Evolutionary conservation across 106 monocot species (phyloP).

Genomic region (Cymbidium sinense): DNA sequence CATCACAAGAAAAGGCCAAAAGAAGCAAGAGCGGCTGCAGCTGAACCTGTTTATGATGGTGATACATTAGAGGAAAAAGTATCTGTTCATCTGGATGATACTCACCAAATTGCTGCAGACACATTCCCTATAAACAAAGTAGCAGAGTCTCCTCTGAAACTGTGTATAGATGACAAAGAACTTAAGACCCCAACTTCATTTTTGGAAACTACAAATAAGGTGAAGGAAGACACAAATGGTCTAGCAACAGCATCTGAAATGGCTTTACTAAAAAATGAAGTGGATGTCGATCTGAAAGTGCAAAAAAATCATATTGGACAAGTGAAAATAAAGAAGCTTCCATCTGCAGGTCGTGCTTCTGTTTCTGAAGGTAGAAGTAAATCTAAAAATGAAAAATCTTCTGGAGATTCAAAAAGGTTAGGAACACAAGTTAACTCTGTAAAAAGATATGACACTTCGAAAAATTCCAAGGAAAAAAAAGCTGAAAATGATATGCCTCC

Average conservation of each 20-base stretch:
- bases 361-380: not conserved
- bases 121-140: constrained; percentile 10
- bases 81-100: constrained; percentile 3
- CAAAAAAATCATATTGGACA: constrained; percentile 13
- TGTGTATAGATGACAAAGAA: not conserved
- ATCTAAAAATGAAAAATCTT: not conserved
- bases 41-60: constrained; percentile 9
- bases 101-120: constrained; percentile 4
- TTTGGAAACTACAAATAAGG: constrained; percentile 6
- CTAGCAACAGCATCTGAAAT: constrained; percentile 4
- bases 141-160: constrained; percentile 10
- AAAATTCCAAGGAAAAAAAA: constrained; percentile 19
- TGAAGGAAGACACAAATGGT: constrained; percentile 15
- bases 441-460: constrained; percentile 26
- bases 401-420: constrained; percentile 10
- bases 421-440: constrained; percentile 14
- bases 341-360: not conserved
- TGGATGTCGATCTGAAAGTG: constrained; percentile 10
- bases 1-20: constrained; percentile 10
- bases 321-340: constrained; percentile 13
- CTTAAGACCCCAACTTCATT: not conserved
- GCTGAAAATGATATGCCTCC: constrained; percentile 18
- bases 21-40: constrained; percentile 6
- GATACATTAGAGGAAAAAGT: constrained; percentile 17
- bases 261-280: constrained; percentile 17